These are phyloP conservation scores for Circinella umbellata DNA, from an alignment of 371 early-diverging fungal species.

Conservation along the genomic window DNA sequence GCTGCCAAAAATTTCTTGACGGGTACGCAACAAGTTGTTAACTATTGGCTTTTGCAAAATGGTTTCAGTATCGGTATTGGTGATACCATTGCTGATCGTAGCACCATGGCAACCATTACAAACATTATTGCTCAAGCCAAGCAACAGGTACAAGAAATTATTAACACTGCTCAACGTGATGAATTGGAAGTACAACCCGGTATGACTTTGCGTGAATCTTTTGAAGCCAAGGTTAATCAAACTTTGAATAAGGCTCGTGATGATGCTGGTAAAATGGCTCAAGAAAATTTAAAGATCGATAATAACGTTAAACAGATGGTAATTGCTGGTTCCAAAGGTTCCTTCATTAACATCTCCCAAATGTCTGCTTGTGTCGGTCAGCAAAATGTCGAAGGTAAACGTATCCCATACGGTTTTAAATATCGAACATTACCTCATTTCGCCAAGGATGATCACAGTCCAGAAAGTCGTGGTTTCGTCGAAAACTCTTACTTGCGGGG, in stretches of 20 bases:
- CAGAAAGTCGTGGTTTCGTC: constrained; percentile 98
- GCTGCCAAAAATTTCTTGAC: constrained; percentile 94
- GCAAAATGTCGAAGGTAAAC: constrained; percentile 99
- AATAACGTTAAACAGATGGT: constrained; percentile 99
- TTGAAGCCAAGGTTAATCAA: constrained; percentile 93
- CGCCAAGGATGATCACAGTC: constrained; percentile 97
- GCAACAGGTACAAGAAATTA: constrained; percentile 85
- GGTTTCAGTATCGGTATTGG: constrained; percentile 99
- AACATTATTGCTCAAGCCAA: constrained; percentile 88
- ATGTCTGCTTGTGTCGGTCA: constrained; percentile 99
- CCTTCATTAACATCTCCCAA: constrained; percentile 98
- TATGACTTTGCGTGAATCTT: constrained; percentile 97
- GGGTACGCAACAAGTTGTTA: constrained; percentile 95
- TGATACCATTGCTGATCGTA: constrained; percentile 96
- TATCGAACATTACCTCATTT: constrained; percentile 98
- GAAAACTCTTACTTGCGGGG: constrained; percentile 98
- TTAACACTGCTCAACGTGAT: constrained; percentile 86
- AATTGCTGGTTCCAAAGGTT: constrained; percentile 98
- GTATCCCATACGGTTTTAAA: constrained; percentile 98
- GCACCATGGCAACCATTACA: constrained; percentile 88
- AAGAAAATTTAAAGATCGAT: constrained; percentile 85
- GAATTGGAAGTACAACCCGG: constrained; percentile 94
- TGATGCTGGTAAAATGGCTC: constrained; percentile 92
- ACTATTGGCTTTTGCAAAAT: constrained; percentile 95
- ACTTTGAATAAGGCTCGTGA: constrained; percentile 97